Conservation (phyloP, 495 filamentous ascomycete species). For the Arthonia radiata region DNA sequence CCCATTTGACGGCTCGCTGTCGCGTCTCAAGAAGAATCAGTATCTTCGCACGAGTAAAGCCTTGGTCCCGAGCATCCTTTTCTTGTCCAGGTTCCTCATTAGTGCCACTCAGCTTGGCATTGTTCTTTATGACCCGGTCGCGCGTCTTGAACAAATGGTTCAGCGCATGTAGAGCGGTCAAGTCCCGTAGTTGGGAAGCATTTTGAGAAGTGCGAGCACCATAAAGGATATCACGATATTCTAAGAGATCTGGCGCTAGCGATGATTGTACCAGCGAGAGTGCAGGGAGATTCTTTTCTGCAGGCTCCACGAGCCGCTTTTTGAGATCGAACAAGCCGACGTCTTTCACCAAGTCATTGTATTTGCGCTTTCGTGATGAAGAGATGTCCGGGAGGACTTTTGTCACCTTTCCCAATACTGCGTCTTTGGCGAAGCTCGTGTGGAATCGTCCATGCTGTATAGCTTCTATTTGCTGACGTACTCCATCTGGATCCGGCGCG, state of each 20-base stretch:
- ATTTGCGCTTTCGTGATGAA: too few species aligned
- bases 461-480: too few species aligned
- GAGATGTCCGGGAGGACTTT: too few species aligned
- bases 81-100: slow-evolving; percentile 19
- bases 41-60: slow-evolving; percentile 84
- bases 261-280: slow-evolving; percentile 26
- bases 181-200: slow-evolving; percentile 35
- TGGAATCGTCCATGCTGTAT: too few species aligned
- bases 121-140: slow-evolving; percentile 80
- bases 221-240: slow-evolving; percentile 62
- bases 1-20: slow-evolving; percentile 50
- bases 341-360: too few species aligned
- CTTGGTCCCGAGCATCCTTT: slow-evolving; percentile 70
- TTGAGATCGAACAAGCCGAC: slow-evolving; percentile 44
- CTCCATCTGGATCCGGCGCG: too few species aligned
- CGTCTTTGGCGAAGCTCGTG: too few species aligned
- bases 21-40: slow-evolving; percentile 73
- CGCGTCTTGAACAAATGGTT: slow-evolving; percentile 90
- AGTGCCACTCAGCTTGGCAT: slow-evolving; percentile 40
- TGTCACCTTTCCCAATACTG: too few species aligned
- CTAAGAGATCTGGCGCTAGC: slow-evolving; percentile 35
- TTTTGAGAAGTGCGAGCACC: slow-evolving; percentile 41
- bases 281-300: slow-evolving; percentile 11
- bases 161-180: slow-evolving; percentile 59
- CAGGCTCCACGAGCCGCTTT: slow-evolving; percentile 20